phyloP scores from a whole-genome alignment of 352 stramenopile species.

The Phytopythium montanum region DNA sequence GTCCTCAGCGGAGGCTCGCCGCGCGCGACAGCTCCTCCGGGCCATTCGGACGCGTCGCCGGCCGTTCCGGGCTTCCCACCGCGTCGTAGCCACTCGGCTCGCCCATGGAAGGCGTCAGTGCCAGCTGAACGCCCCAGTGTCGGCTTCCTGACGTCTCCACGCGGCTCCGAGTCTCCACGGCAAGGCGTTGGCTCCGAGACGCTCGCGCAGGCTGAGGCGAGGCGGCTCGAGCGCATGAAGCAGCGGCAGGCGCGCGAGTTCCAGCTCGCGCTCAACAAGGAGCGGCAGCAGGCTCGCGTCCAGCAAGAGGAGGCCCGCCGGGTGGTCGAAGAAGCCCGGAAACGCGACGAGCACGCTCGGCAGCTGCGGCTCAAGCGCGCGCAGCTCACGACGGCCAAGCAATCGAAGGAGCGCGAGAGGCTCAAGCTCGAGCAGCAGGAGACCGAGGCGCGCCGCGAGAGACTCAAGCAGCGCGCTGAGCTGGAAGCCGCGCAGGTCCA shows the following conservation, averaged over 20 bases:
- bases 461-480: conserved; percentile 43
- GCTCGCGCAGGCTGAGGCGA: conserved; percentile 60
- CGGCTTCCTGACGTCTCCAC: neutral
- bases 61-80: conserved; percentile 20
- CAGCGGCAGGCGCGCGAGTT: conserved; percentile 69
- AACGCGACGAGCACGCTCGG: conserved; percentile 58
- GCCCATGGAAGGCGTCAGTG: conserved; percentile 12
- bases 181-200: conserved; percentile 33
- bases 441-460: conserved; percentile 27
- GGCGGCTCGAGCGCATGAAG: conserved; percentile 61
- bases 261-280: conserved; percentile 72
- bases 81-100: conserved; percentile 21
- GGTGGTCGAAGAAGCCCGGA: conserved; percentile 42
- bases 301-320: conserved; percentile 59
- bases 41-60: neutral
- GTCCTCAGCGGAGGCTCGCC: conserved; percentile 9
- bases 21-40: conserved; percentile 10
- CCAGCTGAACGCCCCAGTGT: too few relatives aligned
- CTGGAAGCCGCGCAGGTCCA: conserved; percentile 41
- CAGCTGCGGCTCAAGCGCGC: conserved; percentile 41
- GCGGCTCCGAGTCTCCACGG: neutral
- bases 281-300: conserved; percentile 62
- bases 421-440: conserved; percentile 64
- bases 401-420: conserved; percentile 54
- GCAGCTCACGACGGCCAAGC: conserved; percentile 49